Base-by-base conservation (phyloP, 1,284 basidiomycete genomes). In the Trametes sp. region DNA sequence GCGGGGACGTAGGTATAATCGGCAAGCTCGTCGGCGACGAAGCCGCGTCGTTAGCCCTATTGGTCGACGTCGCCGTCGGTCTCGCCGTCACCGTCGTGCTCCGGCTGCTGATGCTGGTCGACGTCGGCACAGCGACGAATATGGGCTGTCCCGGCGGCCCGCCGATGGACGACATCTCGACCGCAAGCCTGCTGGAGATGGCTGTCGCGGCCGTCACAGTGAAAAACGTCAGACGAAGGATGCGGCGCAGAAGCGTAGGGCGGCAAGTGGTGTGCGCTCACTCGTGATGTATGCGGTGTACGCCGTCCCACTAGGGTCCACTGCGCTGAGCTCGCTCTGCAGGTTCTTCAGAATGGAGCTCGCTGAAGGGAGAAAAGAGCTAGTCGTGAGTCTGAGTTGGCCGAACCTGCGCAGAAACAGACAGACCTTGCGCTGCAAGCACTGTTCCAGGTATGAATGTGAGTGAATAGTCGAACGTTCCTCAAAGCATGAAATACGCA, bases 81-180 rank as follows among this genome's bases (percentile, higher is more conserved):
- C 6, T 45, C 6, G 21, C 2, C 21, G 21, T 45, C 24, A 23
- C 21, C 24, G 45, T 28, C 45, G 24, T 45, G 35, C 35, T 36
- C 35, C 16, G 35, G 16, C 11, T 36, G 35, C 35, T 36, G 35
- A 36, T 10, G 10, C 16, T 45, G 7, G 42, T 9, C 4, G 42
- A 10, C 24, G 42, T n/a, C 38, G 38, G 11, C 38, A n/a, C 23
- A 21, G 48, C 16, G 6, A 49, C 48, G n/a, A 49, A 49, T 19
- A 33, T n/a, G 28, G 24, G 6, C 19, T 31, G 16, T 3, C 28
- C 48, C 48, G 29, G n/a, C n/a, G n/a, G 7, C 6, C 50, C 50
- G 1, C 50, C 50, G 8, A 51, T 38, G 21, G 50, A 21, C 31
- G 50, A 51, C 21, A 51, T 51, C 35, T 51, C 50, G 21, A 51